Base-by-base conservation (phyloP, 331 rosid species). In the Pyracantha coccinea region DNA sequence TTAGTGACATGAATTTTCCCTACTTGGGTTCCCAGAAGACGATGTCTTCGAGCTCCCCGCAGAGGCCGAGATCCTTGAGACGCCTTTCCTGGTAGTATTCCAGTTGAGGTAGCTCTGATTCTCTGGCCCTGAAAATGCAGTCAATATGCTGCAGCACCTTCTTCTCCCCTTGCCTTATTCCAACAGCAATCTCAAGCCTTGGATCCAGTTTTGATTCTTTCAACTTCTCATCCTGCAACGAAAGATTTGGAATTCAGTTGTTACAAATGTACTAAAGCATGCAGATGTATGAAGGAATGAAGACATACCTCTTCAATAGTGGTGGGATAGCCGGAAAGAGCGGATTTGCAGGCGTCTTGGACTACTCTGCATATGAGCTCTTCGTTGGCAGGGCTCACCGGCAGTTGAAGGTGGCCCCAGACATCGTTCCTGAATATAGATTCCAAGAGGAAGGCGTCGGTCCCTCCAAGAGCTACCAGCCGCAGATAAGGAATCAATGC, bases 11-110 rank as follows among this genome's bases (percentile, higher is more conserved):
- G 62, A 71, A 28, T 54, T 69, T 60, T n/a, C 16, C 68, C 79
- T 77, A 85, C 83, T 88, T 86, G 70, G 73, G 85, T 83, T 87
- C 96, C 97, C 79, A 95, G 88, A 75, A 94, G 90, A 86, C 84
- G 61, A 94, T 85, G 23, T 94, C 96, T 70, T 94, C 97, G 78
- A 33, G 90, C 83, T 94, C 99, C 33, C 99, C 99, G 12, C 88
- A 88, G 14, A 94, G 97, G 44, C 99, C 99, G 77, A 94, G 97
- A 31, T 94, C 96, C 92, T 91, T 88, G 80, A 94, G 96, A 86
- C 99, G 86, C 77, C 99, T 87, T 80, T 94, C 99, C 73, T 90
- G 99, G 78, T 94, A 94, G 69, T 90, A 94, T 81, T 90, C 92
- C 79, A 94, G 83, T 73, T 69, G 58, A 76, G 80, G 77, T 80